Percentiles rank a stretch among this genome's conserved stretches.
Evolutionary conservation across 2,329 filamentous ascomycete species (phyloP).

Genomic region (Bipolaris cookei): DNA sequence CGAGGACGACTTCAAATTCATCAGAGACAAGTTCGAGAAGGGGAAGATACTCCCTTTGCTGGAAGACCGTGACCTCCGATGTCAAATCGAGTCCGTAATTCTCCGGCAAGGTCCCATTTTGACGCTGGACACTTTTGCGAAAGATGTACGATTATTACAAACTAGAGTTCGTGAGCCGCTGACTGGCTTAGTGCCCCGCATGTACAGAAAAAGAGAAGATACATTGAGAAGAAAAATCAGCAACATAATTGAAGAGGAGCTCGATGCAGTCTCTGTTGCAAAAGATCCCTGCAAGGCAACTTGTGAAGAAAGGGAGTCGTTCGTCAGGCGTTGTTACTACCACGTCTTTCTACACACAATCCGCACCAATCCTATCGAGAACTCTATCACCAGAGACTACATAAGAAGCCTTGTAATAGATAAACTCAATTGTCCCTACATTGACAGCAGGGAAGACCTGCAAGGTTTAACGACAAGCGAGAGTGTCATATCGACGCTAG

Average conservation of each 20-base stretch:
- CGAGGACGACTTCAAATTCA: neutral
- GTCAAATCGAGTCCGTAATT: neutral
- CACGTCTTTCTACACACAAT: slow-evolving; percentile 7
- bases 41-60: neutral
- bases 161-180: neutral
- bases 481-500: neutral
- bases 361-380: neutral
- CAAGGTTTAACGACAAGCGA: too few species aligned
- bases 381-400: neutral
- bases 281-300: neutral
- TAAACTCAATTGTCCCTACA: neutral
- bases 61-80: neutral
- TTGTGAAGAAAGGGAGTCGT: neutral
- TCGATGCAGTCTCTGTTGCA: neutral
- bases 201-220: neutral
- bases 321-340: slow-evolving; percentile 5
- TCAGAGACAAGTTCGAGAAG: neutral
- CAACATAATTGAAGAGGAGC: neutral
- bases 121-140: slow-evolving; percentile 4
- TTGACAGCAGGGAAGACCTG: too few species aligned
- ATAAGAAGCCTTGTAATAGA: neutral
- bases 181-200: neutral
- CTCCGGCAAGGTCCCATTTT: slow-evolving; percentile 4
- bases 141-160: slow-evolving; percentile 4
- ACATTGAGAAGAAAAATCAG: slow-evolving; percentile 1